A percentile compares a stretch with the other conserved stretches of the same genome.
Conservation (phyloP, 495 filamentous ascomycete species). For the Pyrenopolyporus hunteri region DNA sequence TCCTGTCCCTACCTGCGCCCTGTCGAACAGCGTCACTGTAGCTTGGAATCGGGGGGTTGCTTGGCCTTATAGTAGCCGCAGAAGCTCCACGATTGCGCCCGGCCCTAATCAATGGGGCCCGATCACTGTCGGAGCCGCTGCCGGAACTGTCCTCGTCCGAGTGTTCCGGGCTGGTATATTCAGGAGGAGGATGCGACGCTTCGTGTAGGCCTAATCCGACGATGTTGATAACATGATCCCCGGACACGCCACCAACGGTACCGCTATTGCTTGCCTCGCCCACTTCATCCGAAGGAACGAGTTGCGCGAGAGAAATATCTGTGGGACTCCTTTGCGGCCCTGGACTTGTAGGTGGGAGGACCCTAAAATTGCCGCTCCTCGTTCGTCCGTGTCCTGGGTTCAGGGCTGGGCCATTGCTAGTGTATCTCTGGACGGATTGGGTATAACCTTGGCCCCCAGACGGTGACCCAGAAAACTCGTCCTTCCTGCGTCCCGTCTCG, state of each 20-base stretch:
- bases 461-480: constrained; percentile 66
- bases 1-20: constrained; percentile 56
- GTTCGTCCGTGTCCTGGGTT: constrained; percentile 58
- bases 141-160: constrained; percentile 58
- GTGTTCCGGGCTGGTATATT: constrained; percentile 73
- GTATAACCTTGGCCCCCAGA: constrained; percentile 59
- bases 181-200: constrained; percentile 63
- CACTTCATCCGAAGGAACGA: constrained; percentile 72
- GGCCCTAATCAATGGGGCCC: constrained; percentile 47
- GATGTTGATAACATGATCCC: constrained; percentile 45
- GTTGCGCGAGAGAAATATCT: constrained; percentile 87
- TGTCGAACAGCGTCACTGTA: constrained; percentile 68
- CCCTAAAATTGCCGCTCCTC: constrained; percentile 65
- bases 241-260: constrained; percentile 42
- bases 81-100: constrained; percentile 51
- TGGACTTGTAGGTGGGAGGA: constrained; percentile 78
- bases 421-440: constrained; percentile 47
- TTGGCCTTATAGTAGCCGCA: constrained; percentile 49
- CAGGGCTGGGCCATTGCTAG: constrained; percentile 38
- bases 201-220: constrained; percentile 47
- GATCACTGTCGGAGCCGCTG: constrained; percentile 56
- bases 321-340: constrained; percentile 92
- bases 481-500: constrained; percentile 72
- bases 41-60: constrained; percentile 65
- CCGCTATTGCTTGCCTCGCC: constrained; percentile 74